Base-by-base conservation (phyloP, 176 grass and related monocot species). In the Microstegium vimineum region DNA sequence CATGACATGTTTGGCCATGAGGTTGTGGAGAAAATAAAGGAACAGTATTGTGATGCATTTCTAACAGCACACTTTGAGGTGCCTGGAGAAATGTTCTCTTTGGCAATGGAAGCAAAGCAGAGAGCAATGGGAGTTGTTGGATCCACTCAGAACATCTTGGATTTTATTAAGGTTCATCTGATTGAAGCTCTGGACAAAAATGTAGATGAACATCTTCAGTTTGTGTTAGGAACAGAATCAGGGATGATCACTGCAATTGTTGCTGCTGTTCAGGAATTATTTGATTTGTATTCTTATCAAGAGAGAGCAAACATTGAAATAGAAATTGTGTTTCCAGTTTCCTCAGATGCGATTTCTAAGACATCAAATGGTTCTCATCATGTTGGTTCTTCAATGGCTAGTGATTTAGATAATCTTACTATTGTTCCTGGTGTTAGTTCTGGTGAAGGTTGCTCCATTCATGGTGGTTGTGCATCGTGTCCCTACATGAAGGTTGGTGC, bases 221-320 rank as follows among this genome's bases (percentile, higher is more conserved):
- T 98, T 87, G 90, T 98, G 35, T 83, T 98, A 66, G 95, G 95
- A 81, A 98, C 95, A 40, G 95, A 98, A 87, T 98, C 95, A 64
- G 95, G 95, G 72, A 98, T 98, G 95, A 89, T 98, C 65, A 98
- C 95, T 80, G 91, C 92, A n/a, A 98, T 98, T 81, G 92, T 94
- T 76, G 86, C 86, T 76, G 79, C 86, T 49, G 88, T 94, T 59
- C 83, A 87, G 14, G 82, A 90, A 60, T 87, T 98, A 42, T 84
- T 98, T 51, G 54, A 74, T 76, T 90, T 75, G 1, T 84, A 78
- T 69, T 82, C 38, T 30, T 88, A 75, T 62, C 26, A 67, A 64
- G 81, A 88, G 28, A 81, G 82, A 36, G 84, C 95, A 63, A 91
- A 84, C 67, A 90, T 98, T 71, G 82, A 98, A 82, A 90, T 98